Evolutionary conservation across 2,329 filamentous ascomycete genomes (phyloP), one percentile per base, ranked within the genome.

Genomic region (Scedosporium boydii): DNA sequence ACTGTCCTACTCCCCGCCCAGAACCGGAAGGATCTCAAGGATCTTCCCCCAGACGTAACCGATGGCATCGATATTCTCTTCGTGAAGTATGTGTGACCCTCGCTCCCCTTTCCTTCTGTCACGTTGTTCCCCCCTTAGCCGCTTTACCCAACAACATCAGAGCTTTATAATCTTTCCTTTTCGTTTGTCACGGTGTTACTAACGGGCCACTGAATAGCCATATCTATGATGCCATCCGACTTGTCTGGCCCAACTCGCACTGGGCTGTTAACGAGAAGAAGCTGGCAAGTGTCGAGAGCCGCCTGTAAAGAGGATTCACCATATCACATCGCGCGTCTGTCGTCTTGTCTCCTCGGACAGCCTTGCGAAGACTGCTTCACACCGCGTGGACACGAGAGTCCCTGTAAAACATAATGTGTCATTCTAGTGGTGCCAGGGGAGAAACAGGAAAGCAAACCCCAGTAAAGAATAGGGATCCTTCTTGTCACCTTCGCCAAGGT

Each of bases 151-250:
- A 14, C 10, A 26, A 12, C 38, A 62, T 64, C 56, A 16, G 29
- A 21, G 9, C 12, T 18, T 26, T 26, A 14, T 41, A 21, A 14
- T 21, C 7, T 3, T 14, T 41, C 3, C 18, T 16, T 6, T 29
- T 27, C 46, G 7, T 44, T 42, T 27, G 48, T 23, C 9, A 23
- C 16, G 14, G 46, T 66, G 65, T 68, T 44, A 64, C 65, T 67
- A 60, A 66, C 66, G 18, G 42, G 23, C 14, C 59, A 34, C 41
- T 66, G 64, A 63, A 67, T 67, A 91, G 90, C 66, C 89, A 96
- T 74, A 93, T 98, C 65, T 97, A 92, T 91, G 93, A 98, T 76
- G 93, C 92, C 27, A 87, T 99, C 72, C 86, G 88, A 64, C 81
- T 89, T 66, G 88, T 99, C 66, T 99, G 95, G 95, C 95, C 95